Evolutionary conservation across 768 basidiomycete genomes (phyloP).

Genomic region (Agaricus blazei): DNA sequence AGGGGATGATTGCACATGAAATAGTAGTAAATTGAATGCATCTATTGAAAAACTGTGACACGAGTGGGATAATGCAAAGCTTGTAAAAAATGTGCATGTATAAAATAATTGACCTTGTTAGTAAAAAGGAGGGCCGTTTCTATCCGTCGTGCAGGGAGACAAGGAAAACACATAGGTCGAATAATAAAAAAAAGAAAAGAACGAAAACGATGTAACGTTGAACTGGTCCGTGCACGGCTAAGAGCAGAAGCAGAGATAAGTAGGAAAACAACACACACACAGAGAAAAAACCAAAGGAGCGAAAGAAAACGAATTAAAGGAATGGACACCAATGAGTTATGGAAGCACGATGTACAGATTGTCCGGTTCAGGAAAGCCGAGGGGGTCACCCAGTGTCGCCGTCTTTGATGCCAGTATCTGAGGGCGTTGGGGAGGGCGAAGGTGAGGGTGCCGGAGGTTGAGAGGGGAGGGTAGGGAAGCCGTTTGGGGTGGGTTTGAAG

Average conservation of each 20-base stretch:
- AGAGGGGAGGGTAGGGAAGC: constrained; percentile 14
- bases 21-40: background rate
- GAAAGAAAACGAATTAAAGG: background rate
- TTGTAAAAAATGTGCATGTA: constrained; percentile 2
- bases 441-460: constrained; percentile 22
- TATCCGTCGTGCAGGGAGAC: background rate
- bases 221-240: constrained; percentile 5
- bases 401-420: constrained; percentile 67
- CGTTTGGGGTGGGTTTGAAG: constrained; percentile 12
- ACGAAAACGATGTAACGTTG: background rate
- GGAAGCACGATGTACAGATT: constrained; percentile 9
- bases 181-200: background rate
- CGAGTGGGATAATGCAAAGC: constrained; percentile 1
- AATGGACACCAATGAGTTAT: background rate
- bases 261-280: background rate
- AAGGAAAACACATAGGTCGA: background rate
- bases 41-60: constrained; percentile 1
- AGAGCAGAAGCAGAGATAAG: constrained; percentile 2
- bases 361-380: background rate
- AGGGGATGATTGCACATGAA: background rate
- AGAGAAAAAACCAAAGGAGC: background rate
- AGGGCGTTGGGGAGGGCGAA: constrained; percentile 38
- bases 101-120: constrained; percentile 5
- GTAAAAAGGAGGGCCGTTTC: background rate
- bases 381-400: constrained; percentile 61